phyloP scores from a whole-genome alignment of 1,284 basidiomycete species.

The Microbotryum saponariae region DNA sequence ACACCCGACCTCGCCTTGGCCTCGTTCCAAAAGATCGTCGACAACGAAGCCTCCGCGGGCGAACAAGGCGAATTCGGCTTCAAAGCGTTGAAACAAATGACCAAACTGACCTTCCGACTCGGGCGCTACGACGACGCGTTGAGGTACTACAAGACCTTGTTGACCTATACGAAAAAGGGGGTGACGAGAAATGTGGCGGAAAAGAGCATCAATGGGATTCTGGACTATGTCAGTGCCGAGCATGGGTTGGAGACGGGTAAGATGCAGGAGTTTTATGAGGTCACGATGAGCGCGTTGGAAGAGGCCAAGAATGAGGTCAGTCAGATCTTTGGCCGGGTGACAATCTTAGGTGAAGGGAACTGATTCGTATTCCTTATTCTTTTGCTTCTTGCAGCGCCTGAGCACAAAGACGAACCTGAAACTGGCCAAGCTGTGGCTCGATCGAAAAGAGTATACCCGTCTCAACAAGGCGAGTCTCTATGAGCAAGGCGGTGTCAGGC shows the following conservation, averaged over 20 bases:
- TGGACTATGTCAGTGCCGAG: conserved; percentile 91
- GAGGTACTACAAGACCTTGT: conserved; percentile 70
- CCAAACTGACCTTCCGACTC: conserved; percentile 81
- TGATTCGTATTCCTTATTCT: neutral
- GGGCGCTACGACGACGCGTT: conserved; percentile 75
- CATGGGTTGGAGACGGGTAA: conserved; percentile 73
- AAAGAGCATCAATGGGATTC: conserved; percentile 95
- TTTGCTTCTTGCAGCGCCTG: conserved; percentile 55
- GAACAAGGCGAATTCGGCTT: conserved; percentile 66
- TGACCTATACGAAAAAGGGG: conserved; percentile 86
- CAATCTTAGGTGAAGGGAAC: neutral
- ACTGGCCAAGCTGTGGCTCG: conserved; percentile 93
- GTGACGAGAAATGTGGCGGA: conserved; percentile 73
- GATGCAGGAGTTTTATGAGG: conserved; percentile 90
- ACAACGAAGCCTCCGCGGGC: conserved; percentile 17
- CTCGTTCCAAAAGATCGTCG: conserved; percentile 29
- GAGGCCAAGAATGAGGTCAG: conserved; percentile 92
- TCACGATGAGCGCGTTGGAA: conserved; percentile 77
- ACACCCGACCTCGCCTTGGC: conserved; percentile 21
- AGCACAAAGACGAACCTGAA: conserved; percentile 95
- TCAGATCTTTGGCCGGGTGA: neutral
- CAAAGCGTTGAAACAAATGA: conserved; percentile 96
- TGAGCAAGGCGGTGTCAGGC: neutral
- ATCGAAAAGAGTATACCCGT: conserved; percentile 81
- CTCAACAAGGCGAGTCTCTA: conserved; percentile 58